Evolutionary conservation across 2,329 filamentous ascomycete genomes (phyloP).

Genomic region (Neofusicoccum kwambonambiense): DNA sequence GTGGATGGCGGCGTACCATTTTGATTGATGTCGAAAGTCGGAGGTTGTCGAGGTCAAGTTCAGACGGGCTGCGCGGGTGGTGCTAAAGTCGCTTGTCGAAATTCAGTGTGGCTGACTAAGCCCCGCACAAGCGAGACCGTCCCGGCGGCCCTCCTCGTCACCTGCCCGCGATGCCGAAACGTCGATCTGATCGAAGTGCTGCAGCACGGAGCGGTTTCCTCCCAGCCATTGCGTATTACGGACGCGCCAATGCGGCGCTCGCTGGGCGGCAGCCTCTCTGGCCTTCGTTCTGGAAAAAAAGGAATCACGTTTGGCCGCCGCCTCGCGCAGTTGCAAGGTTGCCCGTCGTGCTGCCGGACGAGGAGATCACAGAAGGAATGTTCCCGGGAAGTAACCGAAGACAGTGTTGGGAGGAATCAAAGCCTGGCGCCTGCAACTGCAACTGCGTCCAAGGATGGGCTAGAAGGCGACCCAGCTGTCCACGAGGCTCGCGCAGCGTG

Average conservation of each 20-base stretch:
- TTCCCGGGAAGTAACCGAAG: neutral
- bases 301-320: neutral
- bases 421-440: neutral
- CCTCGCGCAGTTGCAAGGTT: neutral
- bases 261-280: neutral
- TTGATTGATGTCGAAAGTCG: slow-evolving; percentile 38
- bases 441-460: neutral
- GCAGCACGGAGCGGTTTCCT: no score
- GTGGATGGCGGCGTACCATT: slow-evolving; percentile 36
- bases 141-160: neutral
- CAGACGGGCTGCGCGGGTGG: neutral
- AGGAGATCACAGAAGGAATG: neutral
- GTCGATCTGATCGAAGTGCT: neutral
- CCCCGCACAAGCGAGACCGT: neutral
- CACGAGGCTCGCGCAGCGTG: slow-evolving; percentile 1
- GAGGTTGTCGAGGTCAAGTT: slow-evolving; percentile 19
- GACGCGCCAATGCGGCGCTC: neutral
- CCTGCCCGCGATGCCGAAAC: neutral
- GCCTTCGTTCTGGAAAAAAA: neutral
- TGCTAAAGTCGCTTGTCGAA: slow-evolving; percentile 17
- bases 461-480: neutral
- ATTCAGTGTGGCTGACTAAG: slow-evolving; percentile 16
- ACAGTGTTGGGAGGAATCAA: neutral
- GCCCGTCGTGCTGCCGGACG: neutral
- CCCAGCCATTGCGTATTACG: neutral